These are phyloP conservation scores for Triglochin maritima DNA, from an alignment of 106 monocot species.

Conservation along the genomic window DNA sequence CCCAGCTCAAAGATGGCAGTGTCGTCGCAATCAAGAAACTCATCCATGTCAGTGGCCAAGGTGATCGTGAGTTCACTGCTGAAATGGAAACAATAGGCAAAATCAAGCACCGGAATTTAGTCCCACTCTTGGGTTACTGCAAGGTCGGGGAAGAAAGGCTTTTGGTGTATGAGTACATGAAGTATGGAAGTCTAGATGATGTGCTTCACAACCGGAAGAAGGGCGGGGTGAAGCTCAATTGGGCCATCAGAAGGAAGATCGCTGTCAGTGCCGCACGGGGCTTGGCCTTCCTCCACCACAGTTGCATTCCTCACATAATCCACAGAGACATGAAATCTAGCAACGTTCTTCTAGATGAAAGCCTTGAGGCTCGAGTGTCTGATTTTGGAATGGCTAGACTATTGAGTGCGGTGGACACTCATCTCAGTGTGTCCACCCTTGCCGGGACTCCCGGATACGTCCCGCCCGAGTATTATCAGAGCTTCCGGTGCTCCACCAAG, in stretches of 20 bases:
- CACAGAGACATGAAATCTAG: slow-evolving; percentile 95
- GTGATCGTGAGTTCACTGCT: slow-evolving; percentile 80
- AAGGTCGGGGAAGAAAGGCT: slow-evolving; percentile 71
- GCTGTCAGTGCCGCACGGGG: slow-evolving; percentile 74
- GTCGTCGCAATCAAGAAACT: slow-evolving; percentile 84
- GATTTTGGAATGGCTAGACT: slow-evolving; percentile 93
- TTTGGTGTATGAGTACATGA: slow-evolving; percentile 87
- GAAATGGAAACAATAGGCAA: slow-evolving; percentile 94
- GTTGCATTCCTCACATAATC: slow-evolving; percentile 82
- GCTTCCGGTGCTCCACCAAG: slow-evolving; percentile 83
- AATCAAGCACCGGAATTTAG: slow-evolving; percentile 81
- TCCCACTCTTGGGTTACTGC: slow-evolving; percentile 73
- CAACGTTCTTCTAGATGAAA: slow-evolving; percentile 73
- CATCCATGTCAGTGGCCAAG: slow-evolving; percentile 69
- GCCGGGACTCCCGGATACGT: slow-evolving; percentile 90
- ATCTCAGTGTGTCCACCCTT: slow-evolving; percentile 72
- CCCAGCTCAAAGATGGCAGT: slow-evolving; percentile 70
- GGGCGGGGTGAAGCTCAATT: slow-evolving; percentile 51
- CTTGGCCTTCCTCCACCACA: slow-evolving; percentile 80
- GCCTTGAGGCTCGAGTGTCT: slow-evolving; percentile 68
- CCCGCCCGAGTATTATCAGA: slow-evolving; percentile 91
- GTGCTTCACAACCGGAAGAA: slow-evolving; percentile 55
- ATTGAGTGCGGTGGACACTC: slow-evolving; percentile 78
- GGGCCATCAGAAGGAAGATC: slow-evolving; percentile 59
- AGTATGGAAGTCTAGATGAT: slow-evolving; percentile 77